Conservation (phyloP, 2,329 filamentous ascomycete genomes). For the Albifimbria verrucaria region DNA sequence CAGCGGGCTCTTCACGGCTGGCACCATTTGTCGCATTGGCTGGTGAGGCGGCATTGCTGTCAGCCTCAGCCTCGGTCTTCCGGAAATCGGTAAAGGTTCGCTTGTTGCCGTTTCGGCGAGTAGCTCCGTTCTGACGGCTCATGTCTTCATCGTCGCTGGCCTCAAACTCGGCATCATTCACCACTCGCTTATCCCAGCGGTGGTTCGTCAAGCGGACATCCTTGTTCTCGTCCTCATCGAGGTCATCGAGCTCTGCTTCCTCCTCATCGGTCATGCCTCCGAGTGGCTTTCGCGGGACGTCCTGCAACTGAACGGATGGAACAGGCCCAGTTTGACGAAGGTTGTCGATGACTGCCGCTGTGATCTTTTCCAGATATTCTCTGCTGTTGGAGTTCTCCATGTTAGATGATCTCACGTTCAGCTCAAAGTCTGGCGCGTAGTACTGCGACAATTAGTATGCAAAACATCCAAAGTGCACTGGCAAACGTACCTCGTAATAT, state of each 20-base stretch:
- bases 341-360: conserved; percentile 79
- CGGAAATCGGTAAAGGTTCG: conserved; percentile 51
- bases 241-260: conserved; percentile 61
- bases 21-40: conserved; percentile 30
- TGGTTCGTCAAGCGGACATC: conserved; percentile 80
- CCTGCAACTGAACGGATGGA: conserved; percentile 88
- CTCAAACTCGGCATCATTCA: conserved; percentile 76
- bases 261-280: conserved; percentile 64
- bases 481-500: conserved; percentile 69
- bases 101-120: conserved; percentile 44
- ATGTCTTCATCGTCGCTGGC: conserved; percentile 90
- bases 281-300: conserved; percentile 62
- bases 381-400: conserved; percentile 88
- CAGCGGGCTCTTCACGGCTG: conserved; percentile 21
- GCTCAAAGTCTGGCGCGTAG: conserved; percentile 84
- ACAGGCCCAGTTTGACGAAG: conserved; percentile 80
- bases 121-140: conserved; percentile 68
- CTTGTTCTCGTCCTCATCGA: conserved; percentile 83
- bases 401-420: conserved; percentile 85
- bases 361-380: conserved; percentile 79
- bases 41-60: conserved; percentile 36
- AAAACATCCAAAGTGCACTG: neutral
- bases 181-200: conserved; percentile 74
- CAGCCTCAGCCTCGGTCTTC: conserved; percentile 36
- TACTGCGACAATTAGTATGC: conserved; percentile 55